Evolutionary conservation across 2,329 filamentous ascomycete species (phyloP).

Genomic region (Sporothrix schenckii): DNA sequence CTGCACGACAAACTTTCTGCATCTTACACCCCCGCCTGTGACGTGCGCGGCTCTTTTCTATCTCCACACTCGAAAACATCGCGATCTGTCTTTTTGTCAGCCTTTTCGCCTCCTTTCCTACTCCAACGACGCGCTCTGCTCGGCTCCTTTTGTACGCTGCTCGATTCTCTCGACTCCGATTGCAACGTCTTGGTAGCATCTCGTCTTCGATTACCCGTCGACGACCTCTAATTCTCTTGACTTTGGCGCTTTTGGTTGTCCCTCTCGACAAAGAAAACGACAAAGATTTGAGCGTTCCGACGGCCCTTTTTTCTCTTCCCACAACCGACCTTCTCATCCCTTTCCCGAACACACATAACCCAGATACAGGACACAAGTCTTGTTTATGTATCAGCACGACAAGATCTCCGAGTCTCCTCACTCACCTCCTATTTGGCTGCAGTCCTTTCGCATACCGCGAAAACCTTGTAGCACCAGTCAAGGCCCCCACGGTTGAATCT

Average conservation of each 20-base stretch:
- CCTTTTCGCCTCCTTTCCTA: conserved; percentile 15
- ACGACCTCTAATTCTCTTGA: not conserved
- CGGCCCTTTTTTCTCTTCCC: not conserved
- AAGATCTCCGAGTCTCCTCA: conserved; percentile 87
- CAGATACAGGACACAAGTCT: conserved; percentile 49
- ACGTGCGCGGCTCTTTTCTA: conserved; percentile 17
- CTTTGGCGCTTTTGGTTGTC: conserved; percentile 21
- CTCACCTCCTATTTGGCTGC: conserved; percentile 92
- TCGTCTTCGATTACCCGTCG: not conserved
- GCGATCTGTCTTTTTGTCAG: conserved; percentile 28
- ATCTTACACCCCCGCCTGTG: conserved; percentile 6
- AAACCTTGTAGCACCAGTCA: conserved; percentile 90
- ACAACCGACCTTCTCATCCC: not conserved
- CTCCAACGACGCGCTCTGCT: not conserved
- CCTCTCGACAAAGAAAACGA: conserved; percentile 13
- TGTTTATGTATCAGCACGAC: conserved; percentile 99
- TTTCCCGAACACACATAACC: conserved; percentile 28
- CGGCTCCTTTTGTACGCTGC: not conserved
- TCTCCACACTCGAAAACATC: conserved; percentile 25
- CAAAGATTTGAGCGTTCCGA: not conserved
- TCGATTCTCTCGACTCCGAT: not conserved
- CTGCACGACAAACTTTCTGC: not conserved
- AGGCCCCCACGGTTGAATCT: conserved; percentile 84
- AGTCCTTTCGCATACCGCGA: conserved; percentile 93
- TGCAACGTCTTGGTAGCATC: not conserved